Evolutionary conservation across 1,139 yeast species (phyloP).

Genomic region (Yamadazyma aaseri): DNA sequence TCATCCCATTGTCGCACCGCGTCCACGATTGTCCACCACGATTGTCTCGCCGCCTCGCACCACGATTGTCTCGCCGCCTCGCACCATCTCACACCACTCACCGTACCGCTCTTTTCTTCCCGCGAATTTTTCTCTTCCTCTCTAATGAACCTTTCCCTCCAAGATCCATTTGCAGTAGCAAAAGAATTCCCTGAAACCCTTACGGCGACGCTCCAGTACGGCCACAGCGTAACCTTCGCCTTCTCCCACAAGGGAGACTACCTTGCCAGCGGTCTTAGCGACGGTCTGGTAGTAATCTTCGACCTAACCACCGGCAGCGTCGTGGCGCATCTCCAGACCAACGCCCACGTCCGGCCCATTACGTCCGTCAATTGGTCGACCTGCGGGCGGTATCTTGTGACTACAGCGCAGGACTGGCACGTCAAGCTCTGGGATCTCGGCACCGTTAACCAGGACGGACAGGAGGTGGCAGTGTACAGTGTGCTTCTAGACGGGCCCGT

Average conservation of each 20-base stretch:
- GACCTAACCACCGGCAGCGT: slow-evolving; percentile 66
- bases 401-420: slow-evolving; percentile 85
- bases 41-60: too few relatives aligned
- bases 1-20: too few relatives aligned
- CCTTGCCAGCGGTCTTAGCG: slow-evolving; percentile 78
- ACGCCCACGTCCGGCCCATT: slow-evolving; percentile 68
- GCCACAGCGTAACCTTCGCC: slow-evolving; percentile 73
- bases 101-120: too few relatives aligned
- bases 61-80: too few relatives aligned
- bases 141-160: slow-evolving; percentile 70
- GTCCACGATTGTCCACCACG: too few relatives aligned
- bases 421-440: slow-evolving; percentile 78
- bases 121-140: too few relatives aligned
- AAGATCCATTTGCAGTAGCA: slow-evolving; percentile 90
- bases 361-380: slow-evolving; percentile 78
- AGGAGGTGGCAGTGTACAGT: slow-evolving; percentile 35
- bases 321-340: slow-evolving; percentile 51
- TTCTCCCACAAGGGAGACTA: slow-evolving; percentile 83
- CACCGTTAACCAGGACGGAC: slow-evolving; percentile 21
- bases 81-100: too few relatives aligned
- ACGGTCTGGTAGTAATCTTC: slow-evolving; percentile 76
- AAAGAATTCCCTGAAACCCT: slow-evolving; percentile 90
- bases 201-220: slow-evolving; percentile 60
- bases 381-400: slow-evolving; percentile 68
- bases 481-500: slow-evolving; percentile 66